These are phyloP conservation scores for Aschersonia sp. DNA, from an alignment of 2,329 filamentous ascomycete genomes.

Conservation along the genomic window DNA sequence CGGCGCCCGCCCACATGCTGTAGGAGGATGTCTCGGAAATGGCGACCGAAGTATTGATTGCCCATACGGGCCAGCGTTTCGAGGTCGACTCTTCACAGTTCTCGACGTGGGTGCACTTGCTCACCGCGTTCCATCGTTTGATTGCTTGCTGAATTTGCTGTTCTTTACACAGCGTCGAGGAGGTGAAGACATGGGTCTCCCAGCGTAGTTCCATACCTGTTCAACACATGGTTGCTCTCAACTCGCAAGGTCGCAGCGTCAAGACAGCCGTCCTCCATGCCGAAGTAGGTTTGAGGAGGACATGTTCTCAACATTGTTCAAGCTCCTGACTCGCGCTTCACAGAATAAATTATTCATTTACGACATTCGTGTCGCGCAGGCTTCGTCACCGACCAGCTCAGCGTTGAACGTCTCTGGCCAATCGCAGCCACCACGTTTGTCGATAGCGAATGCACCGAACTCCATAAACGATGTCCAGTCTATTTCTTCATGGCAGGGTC, in stretches of 20 bases:
- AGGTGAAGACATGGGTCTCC: conserved; percentile 69
- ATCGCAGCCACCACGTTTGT: conserved; percentile 38
- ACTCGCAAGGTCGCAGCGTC: conserved; percentile 68
- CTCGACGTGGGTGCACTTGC: conserved; percentile 41
- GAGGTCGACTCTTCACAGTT: conserved; percentile 64
- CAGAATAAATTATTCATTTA: conserved; percentile 87
- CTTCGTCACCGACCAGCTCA: conserved; percentile 30
- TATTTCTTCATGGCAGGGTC: conserved; percentile 72
- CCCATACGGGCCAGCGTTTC: conserved; percentile 82
- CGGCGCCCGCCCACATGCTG: neutral
- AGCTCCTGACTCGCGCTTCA: neutral
- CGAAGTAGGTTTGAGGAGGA: conserved; percentile 41
- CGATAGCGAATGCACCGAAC: conserved; percentile 59
- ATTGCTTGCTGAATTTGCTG: no score
- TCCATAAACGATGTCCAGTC: conserved; percentile 67
- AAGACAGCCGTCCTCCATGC: conserved; percentile 66
- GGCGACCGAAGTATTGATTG: conserved; percentile 82
- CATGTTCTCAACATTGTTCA: no score
- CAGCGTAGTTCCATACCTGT: conserved; percentile 58
- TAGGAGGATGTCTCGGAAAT: conserved; percentile 47
- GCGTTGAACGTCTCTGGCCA: conserved; percentile 31
- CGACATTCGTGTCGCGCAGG: conserved; percentile 61
- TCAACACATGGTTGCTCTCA: conserved; percentile 77
- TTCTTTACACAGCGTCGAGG: conserved; percentile 50
- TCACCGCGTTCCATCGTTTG: neutral